These are phyloP conservation scores for Saccharomyces hybrid DNA, from an alignment of 1,139 yeast species.

Conservation along the genomic window DNA sequence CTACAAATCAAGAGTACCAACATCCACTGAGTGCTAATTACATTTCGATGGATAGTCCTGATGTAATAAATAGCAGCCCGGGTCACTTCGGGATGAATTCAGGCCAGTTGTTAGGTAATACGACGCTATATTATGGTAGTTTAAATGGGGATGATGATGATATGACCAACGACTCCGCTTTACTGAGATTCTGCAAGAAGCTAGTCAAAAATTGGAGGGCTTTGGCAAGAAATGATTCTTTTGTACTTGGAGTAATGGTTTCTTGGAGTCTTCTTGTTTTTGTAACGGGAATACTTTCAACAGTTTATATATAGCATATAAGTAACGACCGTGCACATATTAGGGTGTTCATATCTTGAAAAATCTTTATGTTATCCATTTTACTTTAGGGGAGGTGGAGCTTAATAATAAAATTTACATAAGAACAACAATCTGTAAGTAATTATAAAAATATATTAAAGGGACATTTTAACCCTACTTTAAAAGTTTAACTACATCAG, in stretches of 20 bases:
- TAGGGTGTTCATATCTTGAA: neutral
- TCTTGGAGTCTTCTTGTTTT: slow-evolving; percentile 3
- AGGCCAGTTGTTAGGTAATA: neutral
- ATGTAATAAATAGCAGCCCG: neutral
- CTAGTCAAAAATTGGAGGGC: slow-evolving; percentile 1
- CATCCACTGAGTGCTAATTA: neutral
- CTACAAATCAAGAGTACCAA: neutral
- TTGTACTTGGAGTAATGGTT: slow-evolving; percentile 4
- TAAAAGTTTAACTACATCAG: no score
- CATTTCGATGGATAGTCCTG: neutral
- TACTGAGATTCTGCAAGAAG: neutral
- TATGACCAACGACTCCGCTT: neutral
- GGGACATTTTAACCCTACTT: no score
- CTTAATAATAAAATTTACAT: no score
- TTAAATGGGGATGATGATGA: neutral
- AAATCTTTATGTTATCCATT: neutral
- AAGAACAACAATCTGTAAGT: no score
- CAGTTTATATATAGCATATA: neutral
- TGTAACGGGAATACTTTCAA: neutral
- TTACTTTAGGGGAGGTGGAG: neutral
- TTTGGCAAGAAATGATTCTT: slow-evolving; percentile 2
- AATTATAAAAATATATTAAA: no score
- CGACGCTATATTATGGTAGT: neutral
- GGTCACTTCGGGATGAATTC: neutral
- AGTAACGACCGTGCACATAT: neutral